phyloP scores from a whole-genome alignment of 495 filamentous ascomycete genomes.

The Daldinia bambusicola region DNA sequence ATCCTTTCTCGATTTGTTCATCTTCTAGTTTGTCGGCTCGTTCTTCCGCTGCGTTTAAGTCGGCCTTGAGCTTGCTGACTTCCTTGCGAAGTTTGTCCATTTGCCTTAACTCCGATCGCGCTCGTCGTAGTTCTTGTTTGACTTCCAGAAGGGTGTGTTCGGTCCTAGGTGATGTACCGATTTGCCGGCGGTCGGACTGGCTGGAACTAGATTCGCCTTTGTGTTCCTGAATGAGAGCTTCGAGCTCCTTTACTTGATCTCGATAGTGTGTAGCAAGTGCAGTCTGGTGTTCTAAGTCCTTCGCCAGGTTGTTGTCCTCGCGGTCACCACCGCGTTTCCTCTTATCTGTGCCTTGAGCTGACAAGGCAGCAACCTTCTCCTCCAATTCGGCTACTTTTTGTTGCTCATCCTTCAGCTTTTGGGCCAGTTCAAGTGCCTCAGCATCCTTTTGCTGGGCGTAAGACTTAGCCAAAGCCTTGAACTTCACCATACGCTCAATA shows the following conservation, averaged over 20 bases:
- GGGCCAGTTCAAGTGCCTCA: constrained; percentile 75
- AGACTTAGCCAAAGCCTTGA: constrained; percentile 84
- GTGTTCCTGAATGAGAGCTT: constrained; percentile 61
- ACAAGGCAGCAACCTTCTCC: constrained; percentile 70
- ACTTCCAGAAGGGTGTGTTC: constrained; percentile 58
- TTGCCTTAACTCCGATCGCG: constrained; percentile 61
- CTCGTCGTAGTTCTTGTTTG: constrained; percentile 59
- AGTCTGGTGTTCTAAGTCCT: constrained; percentile 73
- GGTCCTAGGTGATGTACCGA: constrained; percentile 54
- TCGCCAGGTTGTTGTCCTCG: constrained; percentile 62
- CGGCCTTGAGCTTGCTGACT: constrained; percentile 56
- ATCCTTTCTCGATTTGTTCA: constrained; percentile 58
- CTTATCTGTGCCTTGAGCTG: constrained; percentile 60
- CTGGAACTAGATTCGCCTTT: constrained; percentile 49
- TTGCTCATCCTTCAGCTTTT: constrained; percentile 74
- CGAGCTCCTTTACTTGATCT: constrained; percentile 70
- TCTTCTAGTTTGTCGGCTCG: constrained; percentile 53
- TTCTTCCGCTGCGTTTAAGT: constrained; percentile 59
- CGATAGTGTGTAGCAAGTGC: constrained; percentile 74
- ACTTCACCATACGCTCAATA: constrained; percentile 80
- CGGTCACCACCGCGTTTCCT: constrained; percentile 54
- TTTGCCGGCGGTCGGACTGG: constrained; percentile 38
- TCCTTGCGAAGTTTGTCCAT: constrained; percentile 61
- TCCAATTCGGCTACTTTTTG: constrained; percentile 66
- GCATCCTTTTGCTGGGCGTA: constrained; percentile 91